phyloP scores from a whole-genome alignment of 164 flowering plant genomes.

The Aristolochia contorta region DNA sequence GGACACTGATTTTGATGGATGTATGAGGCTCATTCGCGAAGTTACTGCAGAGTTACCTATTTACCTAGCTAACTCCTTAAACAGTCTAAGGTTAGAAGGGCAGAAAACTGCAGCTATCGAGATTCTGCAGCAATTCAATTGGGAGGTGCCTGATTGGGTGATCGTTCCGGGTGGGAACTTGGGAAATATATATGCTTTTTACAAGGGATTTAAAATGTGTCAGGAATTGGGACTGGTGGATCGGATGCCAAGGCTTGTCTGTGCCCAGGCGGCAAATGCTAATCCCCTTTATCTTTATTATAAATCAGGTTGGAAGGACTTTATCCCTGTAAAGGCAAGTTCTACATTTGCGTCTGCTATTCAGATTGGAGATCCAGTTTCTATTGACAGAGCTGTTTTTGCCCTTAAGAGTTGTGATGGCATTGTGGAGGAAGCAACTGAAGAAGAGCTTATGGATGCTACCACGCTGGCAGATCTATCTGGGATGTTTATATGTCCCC shows the following conservation, averaged over 20 bases:
- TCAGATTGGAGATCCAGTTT: constrained; percentile 92
- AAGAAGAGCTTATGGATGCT: constrained; percentile 89
- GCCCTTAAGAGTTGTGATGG: constrained; percentile 63
- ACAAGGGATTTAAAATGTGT: constrained; percentile 91
- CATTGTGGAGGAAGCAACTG: constrained; percentile 88
- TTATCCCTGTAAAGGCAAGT: constrained; percentile 47
- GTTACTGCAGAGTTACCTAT: constrained; percentile 78
- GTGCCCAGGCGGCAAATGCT: constrained; percentile 90
- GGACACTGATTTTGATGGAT: constrained; percentile 88
- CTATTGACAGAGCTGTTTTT: constrained; percentile 77
- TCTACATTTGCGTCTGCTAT: constrained; percentile 86
- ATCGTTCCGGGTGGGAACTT: constrained; percentile 88
- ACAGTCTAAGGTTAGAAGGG: constrained; percentile 80
- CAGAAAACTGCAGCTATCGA: constrained; percentile 90
- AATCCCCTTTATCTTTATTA: constrained; percentile 72
- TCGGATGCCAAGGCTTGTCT: constrained; percentile 62
- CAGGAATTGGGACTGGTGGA: constrained; percentile 74
- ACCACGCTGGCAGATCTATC: constrained; percentile 76
- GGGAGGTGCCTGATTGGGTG: constrained; percentile 98
- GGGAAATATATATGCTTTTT: constrained; percentile 86
- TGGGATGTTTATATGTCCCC: constrained; percentile 90
- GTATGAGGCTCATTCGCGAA: constrained; percentile 81
- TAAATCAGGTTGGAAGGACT: constrained; percentile 61
- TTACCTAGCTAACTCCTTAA: constrained; percentile 77
- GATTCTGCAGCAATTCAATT: constrained; percentile 90